Conservation (phyloP, 768 basidiomycete genomes). For the Clitopilus passeckerianus region DNA sequence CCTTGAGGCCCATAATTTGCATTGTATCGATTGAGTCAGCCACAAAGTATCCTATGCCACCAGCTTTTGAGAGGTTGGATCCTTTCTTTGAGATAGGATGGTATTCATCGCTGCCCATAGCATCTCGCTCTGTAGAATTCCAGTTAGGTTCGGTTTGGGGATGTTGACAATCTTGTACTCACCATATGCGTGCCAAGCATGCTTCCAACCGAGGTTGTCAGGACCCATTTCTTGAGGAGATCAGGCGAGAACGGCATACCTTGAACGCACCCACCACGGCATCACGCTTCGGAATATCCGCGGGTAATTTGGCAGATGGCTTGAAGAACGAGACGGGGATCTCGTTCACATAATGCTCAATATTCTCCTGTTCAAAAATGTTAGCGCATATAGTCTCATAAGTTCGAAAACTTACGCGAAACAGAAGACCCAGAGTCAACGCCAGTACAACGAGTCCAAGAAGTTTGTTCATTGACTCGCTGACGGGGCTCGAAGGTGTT, state of each 20-base stretch:
- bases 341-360: background rate
- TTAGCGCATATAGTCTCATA: background rate
- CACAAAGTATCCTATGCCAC: conserved; percentile 89
- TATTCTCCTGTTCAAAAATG: background rate
- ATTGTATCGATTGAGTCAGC: conserved; percentile 88
- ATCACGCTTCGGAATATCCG: conserved; percentile 59
- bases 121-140: conserved; percentile 66
- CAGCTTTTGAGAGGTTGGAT: conserved; percentile 69
- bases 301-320: conserved; percentile 15
- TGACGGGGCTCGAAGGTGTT: background rate
- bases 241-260: conserved; percentile 32
- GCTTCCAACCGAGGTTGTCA: conserved; percentile 33
- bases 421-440: background rate
- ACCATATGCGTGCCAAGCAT: conserved; percentile 90
- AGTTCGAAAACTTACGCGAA: background rate
- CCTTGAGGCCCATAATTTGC: conserved; percentile 77
- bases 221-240: background rate
- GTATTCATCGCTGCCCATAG: conserved; percentile 92
- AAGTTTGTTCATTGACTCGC: background rate
- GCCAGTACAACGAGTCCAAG: background rate
- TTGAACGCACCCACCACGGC: conserved; percentile 78
- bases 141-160: background rate
- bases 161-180: conserved; percentile 11
- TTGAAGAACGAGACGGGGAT: background rate
- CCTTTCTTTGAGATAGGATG: conserved; percentile 77